These are phyloP conservation scores for Discostella stelligeroides DNA, from an alignment of 108 stramenopile species.

Conservation along the genomic window DNA sequence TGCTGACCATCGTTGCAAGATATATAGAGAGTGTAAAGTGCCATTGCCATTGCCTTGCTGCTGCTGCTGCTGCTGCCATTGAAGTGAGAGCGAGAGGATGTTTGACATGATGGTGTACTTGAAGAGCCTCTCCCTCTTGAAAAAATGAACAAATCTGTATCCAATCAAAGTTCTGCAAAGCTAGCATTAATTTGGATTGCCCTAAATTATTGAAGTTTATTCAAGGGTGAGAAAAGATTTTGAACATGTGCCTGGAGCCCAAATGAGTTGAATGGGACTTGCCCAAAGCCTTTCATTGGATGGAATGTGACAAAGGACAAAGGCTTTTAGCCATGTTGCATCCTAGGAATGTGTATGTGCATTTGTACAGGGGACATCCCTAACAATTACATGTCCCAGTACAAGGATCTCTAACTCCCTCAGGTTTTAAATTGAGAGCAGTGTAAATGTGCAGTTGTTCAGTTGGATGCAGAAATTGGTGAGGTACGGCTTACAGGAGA, in stretches of 20 bases:
- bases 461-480: background rate
- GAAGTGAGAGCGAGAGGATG: too few relatives aligned
- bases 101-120: too few relatives aligned
- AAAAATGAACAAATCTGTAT: too few relatives aligned
- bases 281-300: slow-evolving; percentile 13
- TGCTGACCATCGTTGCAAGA: too few relatives aligned
- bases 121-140: too few relatives aligned
- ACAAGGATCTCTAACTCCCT: background rate
- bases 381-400: background rate
- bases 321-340: background rate
- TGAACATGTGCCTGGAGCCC: slow-evolving; percentile 5
- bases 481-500: background rate
- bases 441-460: background rate
- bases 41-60: too few relatives aligned
- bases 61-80: too few relatives aligned
- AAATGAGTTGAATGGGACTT: slow-evolving; percentile 1
- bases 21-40: too few relatives aligned
- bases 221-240: background rate
- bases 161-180: too few relatives aligned
- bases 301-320: background rate
- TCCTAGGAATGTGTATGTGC: background rate
- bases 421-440: background rate
- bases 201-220: background rate
- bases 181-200: slow-evolving; percentile 1
- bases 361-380: background rate